Base-by-base conservation (phyloP, 2,329 filamentous ascomycete species). In the Rutstroemia sp. region DNA sequence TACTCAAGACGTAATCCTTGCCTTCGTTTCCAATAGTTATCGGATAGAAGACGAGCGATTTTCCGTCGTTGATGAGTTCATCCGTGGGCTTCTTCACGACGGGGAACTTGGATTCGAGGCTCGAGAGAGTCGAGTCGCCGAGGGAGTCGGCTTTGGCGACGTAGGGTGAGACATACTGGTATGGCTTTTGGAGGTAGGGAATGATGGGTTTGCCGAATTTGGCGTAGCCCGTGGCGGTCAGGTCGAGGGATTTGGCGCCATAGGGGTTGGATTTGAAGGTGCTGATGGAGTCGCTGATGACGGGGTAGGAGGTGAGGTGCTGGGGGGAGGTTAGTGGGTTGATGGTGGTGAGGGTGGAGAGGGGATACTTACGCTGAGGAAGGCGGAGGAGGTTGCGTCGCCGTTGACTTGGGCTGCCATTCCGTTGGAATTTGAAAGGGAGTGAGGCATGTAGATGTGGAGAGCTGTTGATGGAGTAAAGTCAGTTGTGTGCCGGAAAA, bases 241-340 rank as follows among this genome's bases (percentile, higher is more conserved):
- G 25, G 21, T 54, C 79, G 69, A 96, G 76, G 45, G 90, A 92
- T 75, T 86, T 91, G 71, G 90, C 86, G 69, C 89, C 92, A 69
- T 89, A 86, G 51, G 89, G 86, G 75, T 92, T 89, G 69, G 81
- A 77, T 74, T 91, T 89, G 80, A 95, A 86, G 69, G 83, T 84
- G 59, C 82, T 76, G 73, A 96, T 83, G 67, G 84, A 77, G 72
- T 95, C 90, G 69, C 82, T 83, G 69, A 96, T 81, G 63, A 95
- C 73, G 42, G 92, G 92, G 74, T 95, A 96, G 63, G 86, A 86
- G 65, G 84, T 79, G 61, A 96, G 79, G 70, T 96, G 92, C 89
- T 95, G 65, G 42, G 16, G 19, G 38, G 38, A 47, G 49, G 57
- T 57, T 40, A 46, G 23, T 42, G 48, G n/a, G 36, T 21, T 45